These are phyloP conservation scores for Barnettozyma californica DNA, from an alignment of 805 yeast genomes.

Conservation along the genomic window DNA sequence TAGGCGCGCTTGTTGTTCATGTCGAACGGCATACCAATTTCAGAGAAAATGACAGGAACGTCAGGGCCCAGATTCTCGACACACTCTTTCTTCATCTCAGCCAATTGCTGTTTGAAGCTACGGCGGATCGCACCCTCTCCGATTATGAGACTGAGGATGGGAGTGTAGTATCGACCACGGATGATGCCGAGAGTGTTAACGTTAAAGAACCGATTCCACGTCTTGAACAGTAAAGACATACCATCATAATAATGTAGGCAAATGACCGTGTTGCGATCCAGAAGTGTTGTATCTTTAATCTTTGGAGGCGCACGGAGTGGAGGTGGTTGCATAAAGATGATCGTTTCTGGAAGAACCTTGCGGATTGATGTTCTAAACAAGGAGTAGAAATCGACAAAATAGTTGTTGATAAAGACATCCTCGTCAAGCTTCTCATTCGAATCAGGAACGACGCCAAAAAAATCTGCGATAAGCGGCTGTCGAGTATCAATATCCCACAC, in stretches of 20 bases:
- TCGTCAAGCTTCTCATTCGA: slow-evolving; percentile 40
- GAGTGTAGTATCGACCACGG: slow-evolving; percentile 69
- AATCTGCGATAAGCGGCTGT: slow-evolving; percentile 40
- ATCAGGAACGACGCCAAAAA: slow-evolving; percentile 39
- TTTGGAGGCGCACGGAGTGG: slow-evolving; percentile 74
- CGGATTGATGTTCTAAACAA: slow-evolving; percentile 47
- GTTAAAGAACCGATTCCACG: slow-evolving; percentile 79
- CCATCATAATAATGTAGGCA: slow-evolving; percentile 96
- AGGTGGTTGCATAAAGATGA: slow-evolving; percentile 74
- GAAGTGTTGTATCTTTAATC: slow-evolving; percentile 40
- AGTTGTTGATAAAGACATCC: slow-evolving; percentile 54
- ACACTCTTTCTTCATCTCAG: slow-evolving; percentile 64
- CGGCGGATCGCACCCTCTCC: slow-evolving; percentile 79
- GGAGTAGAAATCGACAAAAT: slow-evolving; percentile 59
- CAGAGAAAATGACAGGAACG: slow-evolving; percentile 78
- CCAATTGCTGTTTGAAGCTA: slow-evolving; percentile 62
- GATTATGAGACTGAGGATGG: slow-evolving; percentile 67
- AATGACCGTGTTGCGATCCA: slow-evolving; percentile 62
- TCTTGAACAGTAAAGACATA: slow-evolving; percentile 83
- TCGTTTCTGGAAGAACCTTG: slow-evolving; percentile 37
- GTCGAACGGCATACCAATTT: slow-evolving; percentile 97
- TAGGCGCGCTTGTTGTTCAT: slow-evolving; percentile 81
- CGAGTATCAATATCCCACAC: slow-evolving; percentile 57
- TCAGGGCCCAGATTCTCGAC: slow-evolving; percentile 49
- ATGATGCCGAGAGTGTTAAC: slow-evolving; percentile 88